Percentiles rank a stretch among this genome's conserved stretches.
These are phyloP conservation scores for Nigrospora sphaerica DNA, from an alignment of 2,329 filamentous ascomycete genomes.

Conservation along the genomic window DNA sequence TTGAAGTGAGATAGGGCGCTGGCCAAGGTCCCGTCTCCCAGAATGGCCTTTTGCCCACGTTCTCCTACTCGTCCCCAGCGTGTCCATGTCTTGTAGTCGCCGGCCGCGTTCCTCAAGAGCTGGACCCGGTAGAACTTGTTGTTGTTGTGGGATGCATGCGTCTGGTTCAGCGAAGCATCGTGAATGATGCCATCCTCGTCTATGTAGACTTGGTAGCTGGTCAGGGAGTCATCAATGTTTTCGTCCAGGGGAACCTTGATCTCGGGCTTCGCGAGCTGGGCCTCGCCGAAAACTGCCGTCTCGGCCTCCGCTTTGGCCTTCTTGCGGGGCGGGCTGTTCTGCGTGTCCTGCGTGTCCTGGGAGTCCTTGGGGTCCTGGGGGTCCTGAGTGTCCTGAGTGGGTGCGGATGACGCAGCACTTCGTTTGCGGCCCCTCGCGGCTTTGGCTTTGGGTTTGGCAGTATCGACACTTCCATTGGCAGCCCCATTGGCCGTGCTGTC, in stretches of 20 bases:
- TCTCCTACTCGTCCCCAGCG: constrained; percentile 75
- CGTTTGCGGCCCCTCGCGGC: neutral
- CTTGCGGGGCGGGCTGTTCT: neutral
- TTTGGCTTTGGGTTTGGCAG: neutral
- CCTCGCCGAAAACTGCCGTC: neutral
- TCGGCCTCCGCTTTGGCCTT: neutral
- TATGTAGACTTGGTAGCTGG: constrained; percentile 52
- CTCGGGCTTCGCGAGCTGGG: constrained; percentile 5
- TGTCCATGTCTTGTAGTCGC: constrained; percentile 58
- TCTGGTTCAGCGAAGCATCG: constrained; percentile 75
- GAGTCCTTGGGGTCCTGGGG: neutral
- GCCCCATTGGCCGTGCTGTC: too few species aligned
- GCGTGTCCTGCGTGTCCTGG: neutral
- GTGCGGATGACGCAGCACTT: too few species aligned
- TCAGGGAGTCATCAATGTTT: constrained; percentile 8
- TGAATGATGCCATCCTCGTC: constrained; percentile 61
- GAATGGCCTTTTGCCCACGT: constrained; percentile 36
- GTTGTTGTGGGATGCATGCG: constrained; percentile 63
- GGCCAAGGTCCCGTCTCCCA: constrained; percentile 33
- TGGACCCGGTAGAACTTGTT: constrained; percentile 81
- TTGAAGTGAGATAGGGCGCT: constrained; percentile 45
- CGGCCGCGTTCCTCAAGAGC: constrained; percentile 31
- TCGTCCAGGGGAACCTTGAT: constrained; percentile 6
- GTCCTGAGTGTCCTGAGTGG: too few species aligned
- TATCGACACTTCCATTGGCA: too few species aligned